Base-by-base conservation (phyloP, 345 rosid species). In the Isatis tinctoria region DNA sequence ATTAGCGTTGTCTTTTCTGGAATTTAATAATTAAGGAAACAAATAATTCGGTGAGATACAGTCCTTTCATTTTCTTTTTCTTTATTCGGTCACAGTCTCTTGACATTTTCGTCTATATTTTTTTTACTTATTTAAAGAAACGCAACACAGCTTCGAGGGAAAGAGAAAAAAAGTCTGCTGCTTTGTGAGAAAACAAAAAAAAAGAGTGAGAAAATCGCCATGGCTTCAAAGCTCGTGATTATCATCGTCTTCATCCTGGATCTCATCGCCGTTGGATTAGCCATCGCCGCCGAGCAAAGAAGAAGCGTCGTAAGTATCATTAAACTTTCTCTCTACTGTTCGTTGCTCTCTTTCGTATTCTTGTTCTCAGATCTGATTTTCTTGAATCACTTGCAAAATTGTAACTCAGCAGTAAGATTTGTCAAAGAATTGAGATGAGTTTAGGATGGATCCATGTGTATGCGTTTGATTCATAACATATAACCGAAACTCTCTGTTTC, bases 281-380 rank as follows among this genome's bases (percentile, higher is more conserved):
- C 99, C 71, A 86, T 92, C 74, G 99, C 97, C 10, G 99, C 99
- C 32, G 99, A 95, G 78, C 99, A 90, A 79, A 85, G 97, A 69
- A 86, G 99, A 84, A 95, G 93, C 84, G 83, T 87, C 65, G 99
- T 95, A 53, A 88, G 97, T 67, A 24, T 26, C 8, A 35, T 45
- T 54, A 14, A 20, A 4, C 35, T 10, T 41, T 18, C 22, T 18
- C 12, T 18, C 12, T 67, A 10, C 65, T 57, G 6, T n/a, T 36
- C 17, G 2, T 11, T 57, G 6, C 48, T 33, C 28, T 70, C 36
- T 52, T 57, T 28, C 6, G 11, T 8, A 41, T 63, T 62, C 41
- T 32, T 22, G 56, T 30, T 45, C 14, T 70, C 72, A 70, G 80
- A 76, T 76, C 72, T 70, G 75, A 24, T 27, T 44, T n/a, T 17